Conservation (phyloP, 1,284 basidiomycete species). For the Coriolopsis trogii region DNA sequence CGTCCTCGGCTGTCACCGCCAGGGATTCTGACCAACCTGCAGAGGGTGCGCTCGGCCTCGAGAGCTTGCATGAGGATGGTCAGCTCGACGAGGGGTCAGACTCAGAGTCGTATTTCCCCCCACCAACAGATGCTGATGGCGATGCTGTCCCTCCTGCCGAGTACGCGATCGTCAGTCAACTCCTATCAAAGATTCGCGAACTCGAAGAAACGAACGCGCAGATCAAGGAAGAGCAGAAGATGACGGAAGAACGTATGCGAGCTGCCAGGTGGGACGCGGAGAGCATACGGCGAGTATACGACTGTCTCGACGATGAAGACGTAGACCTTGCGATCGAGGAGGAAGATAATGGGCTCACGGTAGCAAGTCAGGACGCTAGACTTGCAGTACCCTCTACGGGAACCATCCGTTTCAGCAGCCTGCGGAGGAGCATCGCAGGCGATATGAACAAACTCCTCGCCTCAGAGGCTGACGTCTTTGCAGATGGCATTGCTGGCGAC, state of each 20-base stretch:
- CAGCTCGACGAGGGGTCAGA: background rate
- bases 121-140: slow-evolving; percentile 1
- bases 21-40: background rate
- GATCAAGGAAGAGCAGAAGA: slow-evolving; percentile 69
- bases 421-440: slow-evolving; percentile 42
- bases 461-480: slow-evolving; percentile 31
- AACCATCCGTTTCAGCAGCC: slow-evolving; percentile 48
- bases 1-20: background rate
- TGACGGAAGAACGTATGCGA: slow-evolving; percentile 62
- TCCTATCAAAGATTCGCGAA: slow-evolving; percentile 79
- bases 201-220: slow-evolving; percentile 74
- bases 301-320: slow-evolving; percentile 62
- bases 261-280: slow-evolving; percentile 72
- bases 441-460: slow-evolving; percentile 28
- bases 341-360: slow-evolving; percentile 35
- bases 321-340: slow-evolving; percentile 46
- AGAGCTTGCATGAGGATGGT: slow-evolving; percentile 1
- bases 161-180: slow-evolving; percentile 66
- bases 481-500: slow-evolving; percentile 32
- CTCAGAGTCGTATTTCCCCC: slow-evolving; percentile 15
- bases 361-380: background rate
- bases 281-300: slow-evolving; percentile 70
- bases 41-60: background rate
- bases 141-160: slow-evolving; percentile 35
- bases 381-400: slow-evolving; percentile 18